Evolutionary conservation across 371 early-diverging fungal genomes (phyloP).

Genomic region (Mortierella sp.): DNA sequence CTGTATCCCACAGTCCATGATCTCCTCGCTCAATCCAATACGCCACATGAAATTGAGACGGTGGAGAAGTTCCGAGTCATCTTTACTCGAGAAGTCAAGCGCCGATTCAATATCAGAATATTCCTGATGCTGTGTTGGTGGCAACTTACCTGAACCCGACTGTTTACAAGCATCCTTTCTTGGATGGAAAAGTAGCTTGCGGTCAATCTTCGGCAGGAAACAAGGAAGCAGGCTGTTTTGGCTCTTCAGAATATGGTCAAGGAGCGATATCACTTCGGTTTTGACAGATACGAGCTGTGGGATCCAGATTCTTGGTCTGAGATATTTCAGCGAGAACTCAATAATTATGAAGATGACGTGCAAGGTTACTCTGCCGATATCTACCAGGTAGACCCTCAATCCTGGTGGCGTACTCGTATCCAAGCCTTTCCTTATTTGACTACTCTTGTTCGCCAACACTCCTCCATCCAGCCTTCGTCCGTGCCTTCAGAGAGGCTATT

Average conservation of each 20-base stretch:
- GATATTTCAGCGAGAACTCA: too few relatives aligned
- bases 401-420: constrained; percentile 1
- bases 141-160: constrained; percentile 2
- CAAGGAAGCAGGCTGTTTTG: constrained; percentile 4
- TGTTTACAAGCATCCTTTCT: background rate
- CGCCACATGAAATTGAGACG: constrained; percentile 1
- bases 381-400: background rate
- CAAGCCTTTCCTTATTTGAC: constrained; percentile 5
- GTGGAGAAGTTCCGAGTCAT: constrained; percentile 5
- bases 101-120: constrained; percentile 1
- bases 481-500: constrained; percentile 4
- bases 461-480: constrained; percentile 3
- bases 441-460: background rate
- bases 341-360: too few relatives aligned
- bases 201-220: constrained; percentile 1
- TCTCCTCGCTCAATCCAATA: background rate
- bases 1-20: constrained; percentile 6
- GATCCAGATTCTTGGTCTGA: background rate
- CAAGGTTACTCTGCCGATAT: too few relatives aligned
- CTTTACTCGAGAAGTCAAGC: constrained; percentile 1
- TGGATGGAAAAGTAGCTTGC: background rate
- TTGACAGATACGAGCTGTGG: background rate
- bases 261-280: background rate
- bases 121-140: constrained; percentile 4
- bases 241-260: background rate